A percentile compares a stretch with the other conserved stretches of the same genome.
These are phyloP conservation scores for Rhodotorula sp. DNA, from an alignment of 1,284 basidiomycete genomes.

Conservation along the genomic window DNA sequence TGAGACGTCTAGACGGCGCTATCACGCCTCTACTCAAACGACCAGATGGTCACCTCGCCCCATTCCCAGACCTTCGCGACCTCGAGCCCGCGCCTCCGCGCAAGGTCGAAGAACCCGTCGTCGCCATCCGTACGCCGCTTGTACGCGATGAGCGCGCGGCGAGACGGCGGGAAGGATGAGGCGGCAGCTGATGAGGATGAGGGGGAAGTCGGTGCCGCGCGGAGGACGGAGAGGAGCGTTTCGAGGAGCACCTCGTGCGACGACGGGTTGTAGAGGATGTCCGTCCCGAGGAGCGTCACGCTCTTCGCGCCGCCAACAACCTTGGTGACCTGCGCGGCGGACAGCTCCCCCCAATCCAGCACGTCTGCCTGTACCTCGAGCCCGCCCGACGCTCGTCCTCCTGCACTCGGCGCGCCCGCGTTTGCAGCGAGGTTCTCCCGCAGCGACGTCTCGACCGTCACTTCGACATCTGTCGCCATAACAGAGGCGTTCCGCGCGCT, in stretches of 20 bases:
- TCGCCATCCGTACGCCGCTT: slow-evolving; percentile 43
- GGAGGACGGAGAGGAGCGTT: slow-evolving; percentile 37
- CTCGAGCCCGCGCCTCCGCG: slow-evolving; percentile 21
- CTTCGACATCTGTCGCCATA: slow-evolving; percentile 41
- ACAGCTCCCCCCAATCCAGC: slow-evolving; percentile 30
- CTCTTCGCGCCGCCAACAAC: not conserved
- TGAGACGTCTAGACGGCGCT: not conserved
- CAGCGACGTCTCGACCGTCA: slow-evolving; percentile 40
- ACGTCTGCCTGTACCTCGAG: not conserved
- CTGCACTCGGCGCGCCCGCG: not conserved
- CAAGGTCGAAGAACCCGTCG: slow-evolving; percentile 39
- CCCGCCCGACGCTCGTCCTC: not conserved
- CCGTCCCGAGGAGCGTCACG: slow-evolving; percentile 39
- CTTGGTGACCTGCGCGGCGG: not conserved
- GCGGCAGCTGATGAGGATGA: not conserved
- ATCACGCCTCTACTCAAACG: not conserved
- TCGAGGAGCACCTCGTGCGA: slow-evolving; percentile 40
- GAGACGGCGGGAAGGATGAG: not conserved
- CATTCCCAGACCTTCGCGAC: slow-evolving; percentile 30
- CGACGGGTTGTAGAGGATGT: slow-evolving; percentile 45
- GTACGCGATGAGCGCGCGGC: slow-evolving; percentile 41
- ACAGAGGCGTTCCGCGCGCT: slow-evolving; percentile 2
- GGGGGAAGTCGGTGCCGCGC: not conserved
- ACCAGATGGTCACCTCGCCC: slow-evolving; percentile 42
- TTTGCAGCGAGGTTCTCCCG: slow-evolving; percentile 32